Conservation (phyloP, 306 rosid genomes). For the Corylus americana region DNA sequence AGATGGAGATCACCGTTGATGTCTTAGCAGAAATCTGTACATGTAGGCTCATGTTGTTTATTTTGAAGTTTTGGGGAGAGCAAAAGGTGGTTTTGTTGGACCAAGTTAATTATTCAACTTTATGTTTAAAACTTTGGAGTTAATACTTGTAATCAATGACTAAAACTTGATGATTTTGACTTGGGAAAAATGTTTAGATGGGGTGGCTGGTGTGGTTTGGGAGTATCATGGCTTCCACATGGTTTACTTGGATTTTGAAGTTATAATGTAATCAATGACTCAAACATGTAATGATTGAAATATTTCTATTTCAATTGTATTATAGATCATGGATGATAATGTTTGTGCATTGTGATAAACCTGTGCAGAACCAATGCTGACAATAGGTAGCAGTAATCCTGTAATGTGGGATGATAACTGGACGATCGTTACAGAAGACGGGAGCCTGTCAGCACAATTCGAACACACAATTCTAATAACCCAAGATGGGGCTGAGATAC, state of each 20-base stretch:
- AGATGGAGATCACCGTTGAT: not conserved
- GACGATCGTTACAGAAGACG: constrained; percentile 90
- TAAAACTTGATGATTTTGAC: not conserved
- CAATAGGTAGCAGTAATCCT: constrained; percentile 79
- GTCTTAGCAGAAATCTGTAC: not conserved
- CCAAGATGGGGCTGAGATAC: constrained; percentile 75
- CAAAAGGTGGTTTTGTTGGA: not conserved
- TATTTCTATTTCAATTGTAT: not conserved
- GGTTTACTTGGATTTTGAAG: not conserved
- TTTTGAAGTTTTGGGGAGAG: not conserved
- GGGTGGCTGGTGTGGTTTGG: not conserved
- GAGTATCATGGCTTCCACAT: not conserved
- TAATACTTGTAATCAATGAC: not conserved
- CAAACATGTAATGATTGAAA: not conserved
- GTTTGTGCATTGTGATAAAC: constrained; percentile 1
- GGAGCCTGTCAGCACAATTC: constrained; percentile 90
- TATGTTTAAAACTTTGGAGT: not conserved
- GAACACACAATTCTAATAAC: constrained; percentile 91
- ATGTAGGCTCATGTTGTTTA: not conserved
- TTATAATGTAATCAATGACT: not conserved
- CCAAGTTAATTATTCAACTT: not conserved
- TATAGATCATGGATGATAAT: not conserved
- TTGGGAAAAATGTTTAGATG: not conserved
- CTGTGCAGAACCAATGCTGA: constrained; percentile 84
- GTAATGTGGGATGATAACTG: constrained; percentile 90